Evolutionary conservation across 1,139 yeast species (phyloP).

Genomic region (Taphrina deformans): DNA sequence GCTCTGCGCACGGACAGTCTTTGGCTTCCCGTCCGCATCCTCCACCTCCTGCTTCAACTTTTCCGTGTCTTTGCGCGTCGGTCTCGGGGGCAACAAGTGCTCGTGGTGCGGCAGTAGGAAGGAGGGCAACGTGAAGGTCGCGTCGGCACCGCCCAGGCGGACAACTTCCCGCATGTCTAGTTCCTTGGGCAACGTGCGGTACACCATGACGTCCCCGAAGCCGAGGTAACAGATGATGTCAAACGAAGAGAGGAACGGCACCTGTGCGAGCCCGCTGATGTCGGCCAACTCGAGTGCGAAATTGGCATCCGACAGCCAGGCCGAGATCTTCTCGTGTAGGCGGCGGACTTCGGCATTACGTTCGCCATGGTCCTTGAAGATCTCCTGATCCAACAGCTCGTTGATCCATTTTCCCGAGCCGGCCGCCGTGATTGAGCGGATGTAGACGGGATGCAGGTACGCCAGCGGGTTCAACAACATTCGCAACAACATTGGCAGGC

Average conservation of each 20-base stretch:
- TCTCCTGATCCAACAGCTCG: slow-evolving; percentile 21
- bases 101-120: slow-evolving; percentile 32
- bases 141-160: slow-evolving; percentile 28
- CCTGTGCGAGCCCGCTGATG: slow-evolving; percentile 15
- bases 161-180: slow-evolving; percentile 15
- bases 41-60: neutral
- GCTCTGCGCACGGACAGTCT: slow-evolving; percentile 10
- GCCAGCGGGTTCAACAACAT: slow-evolving; percentile 16
- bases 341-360: slow-evolving; percentile 15
- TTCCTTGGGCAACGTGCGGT: neutral
- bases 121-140: slow-evolving; percentile 30
- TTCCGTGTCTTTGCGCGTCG: slow-evolving; percentile 9
- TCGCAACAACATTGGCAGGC: slow-evolving; percentile 25
- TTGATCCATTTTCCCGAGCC: slow-evolving; percentile 30
- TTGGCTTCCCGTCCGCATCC: slow-evolving; percentile 24
- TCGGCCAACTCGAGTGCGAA: slow-evolving; percentile 15
- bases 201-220: slow-evolving; percentile 18
- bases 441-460: slow-evolving; percentile 25
- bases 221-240: slow-evolving; percentile 31
- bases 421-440: slow-evolving; percentile 28
- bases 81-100: slow-evolving; percentile 22
- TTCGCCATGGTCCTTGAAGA: slow-evolving; percentile 19
- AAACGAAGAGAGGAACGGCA: slow-evolving; percentile 20
- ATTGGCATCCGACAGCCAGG: slow-evolving; percentile 23
- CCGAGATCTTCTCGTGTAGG: slow-evolving; percentile 7